Evolutionary conservation across 768 basidiomycete genomes (phyloP).

Genomic region (Hydnomerulius pinastri): DNA sequence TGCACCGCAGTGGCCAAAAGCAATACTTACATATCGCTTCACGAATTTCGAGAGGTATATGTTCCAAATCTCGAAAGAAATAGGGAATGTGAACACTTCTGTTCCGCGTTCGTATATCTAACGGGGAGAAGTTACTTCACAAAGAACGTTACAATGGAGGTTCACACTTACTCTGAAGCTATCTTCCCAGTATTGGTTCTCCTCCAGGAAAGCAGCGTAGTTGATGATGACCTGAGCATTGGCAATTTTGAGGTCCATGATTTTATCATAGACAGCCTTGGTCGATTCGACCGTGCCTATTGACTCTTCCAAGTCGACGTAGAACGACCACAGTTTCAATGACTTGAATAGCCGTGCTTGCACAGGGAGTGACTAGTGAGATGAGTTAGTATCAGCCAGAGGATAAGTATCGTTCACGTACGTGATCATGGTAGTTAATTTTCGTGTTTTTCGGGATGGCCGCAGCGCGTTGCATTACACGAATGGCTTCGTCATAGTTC

Average conservation of each 20-base stretch:
- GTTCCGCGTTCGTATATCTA: constrained; percentile 96
- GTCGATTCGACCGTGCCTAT: constrained; percentile 92
- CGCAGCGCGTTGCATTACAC: constrained; percentile 96
- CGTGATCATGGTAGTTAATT: constrained; percentile 94
- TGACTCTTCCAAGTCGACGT: constrained; percentile 96
- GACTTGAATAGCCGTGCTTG: constrained; percentile 96
- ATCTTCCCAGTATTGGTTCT: constrained; percentile 98
- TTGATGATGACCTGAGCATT: constrained; percentile 98
- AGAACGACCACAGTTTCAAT: constrained; percentile 98
- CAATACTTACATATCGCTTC: constrained; percentile 81
- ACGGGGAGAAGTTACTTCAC: constrained; percentile 10
- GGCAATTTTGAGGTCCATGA: constrained; percentile 93
- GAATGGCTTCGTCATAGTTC: constrained; percentile 94
- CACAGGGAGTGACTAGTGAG: constrained; percentile 68
- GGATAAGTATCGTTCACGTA: constrained; percentile 35
- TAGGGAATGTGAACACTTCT: constrained; percentile 95
- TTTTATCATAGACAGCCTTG: constrained; percentile 94
- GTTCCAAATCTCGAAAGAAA: constrained; percentile 99
- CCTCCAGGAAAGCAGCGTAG: constrained; percentile 95
- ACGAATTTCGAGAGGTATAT: constrained; percentile 97
- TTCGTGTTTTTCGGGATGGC: constrained; percentile 88
- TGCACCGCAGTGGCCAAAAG: not conserved
- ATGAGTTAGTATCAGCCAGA: constrained; percentile 13
- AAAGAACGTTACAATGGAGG: not conserved
- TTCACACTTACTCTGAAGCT: constrained; percentile 87